Base-by-base conservation (phyloP, 106 monocot genomes). In the Platanthera guangdongensis region DNA sequence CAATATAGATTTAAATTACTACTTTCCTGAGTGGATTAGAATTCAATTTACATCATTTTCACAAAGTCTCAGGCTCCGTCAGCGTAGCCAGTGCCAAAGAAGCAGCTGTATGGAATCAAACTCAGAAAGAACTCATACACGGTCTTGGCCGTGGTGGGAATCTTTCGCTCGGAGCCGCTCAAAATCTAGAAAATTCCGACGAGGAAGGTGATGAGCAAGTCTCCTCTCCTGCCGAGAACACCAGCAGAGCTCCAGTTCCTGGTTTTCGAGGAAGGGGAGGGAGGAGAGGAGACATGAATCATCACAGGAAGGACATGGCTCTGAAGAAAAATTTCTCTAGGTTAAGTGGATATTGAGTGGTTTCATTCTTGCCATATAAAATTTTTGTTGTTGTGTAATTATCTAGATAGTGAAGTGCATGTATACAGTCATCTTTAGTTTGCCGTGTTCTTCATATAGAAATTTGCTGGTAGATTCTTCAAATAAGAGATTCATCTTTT, bases 61-160 rank as follows among this genome's bases (percentile, higher is more conserved):
- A 97, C 74, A 97, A 94, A 52, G 89, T 97, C 19, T 53, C 93
- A 64, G 96, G 96, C 52, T 91, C 93, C 0, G 80, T 97, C 51
- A 84, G 75, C 9, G 96, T 89, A n/a, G 54, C 68, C 18, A 88
- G 49, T 86, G 84, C 86, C 28, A 77, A 82, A 70, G 96, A 97
- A 50, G 96, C 96, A 13, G 86, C 91, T 59, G 3, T 86, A 11
- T 55, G 89, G 15, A 81, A 75, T 57, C 87, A 86, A 78, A 64
- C 86, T 25, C 93, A 97, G 81, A 97, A 78, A 78, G 96, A 91
- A 4, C 57, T 76, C 3, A 97, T 97, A 11, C 84, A 97, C 78
- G 96, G 96, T 21, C 86, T 97, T 55, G 96, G 96, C 18, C 87
- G 86, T 12, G 96, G 96, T 51, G 96, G 96, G 8, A 97, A 97